Evolutionary conservation across 495 filamentous ascomycete genomes (phyloP).

Genomic region (Lasiosphaeria hispida): DNA sequence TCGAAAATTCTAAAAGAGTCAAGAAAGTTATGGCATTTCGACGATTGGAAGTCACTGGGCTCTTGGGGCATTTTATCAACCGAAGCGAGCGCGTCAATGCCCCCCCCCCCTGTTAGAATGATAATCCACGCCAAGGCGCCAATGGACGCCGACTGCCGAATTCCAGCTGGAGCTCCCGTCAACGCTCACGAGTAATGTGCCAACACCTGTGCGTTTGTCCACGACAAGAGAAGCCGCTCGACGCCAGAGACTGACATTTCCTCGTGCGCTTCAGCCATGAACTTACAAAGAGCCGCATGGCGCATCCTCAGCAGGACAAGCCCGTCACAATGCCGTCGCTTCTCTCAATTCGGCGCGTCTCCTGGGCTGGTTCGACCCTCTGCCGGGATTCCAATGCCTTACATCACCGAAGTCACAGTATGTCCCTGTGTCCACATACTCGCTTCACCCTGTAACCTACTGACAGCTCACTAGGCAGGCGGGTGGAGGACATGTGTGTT

Average conservation of each 20-base stretch:
- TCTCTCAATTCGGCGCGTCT: conserved; percentile 37
- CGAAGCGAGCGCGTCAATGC: neutral
- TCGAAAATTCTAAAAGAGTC: too few species aligned
- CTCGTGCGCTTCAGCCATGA: conserved; percentile 25
- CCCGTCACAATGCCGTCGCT: conserved; percentile 30
- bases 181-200: too few species aligned
- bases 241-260: neutral
- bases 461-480: conserved; percentile 62
- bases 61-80: neutral
- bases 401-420: conserved; percentile 80
- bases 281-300: conserved; percentile 32
- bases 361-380: conserved; percentile 38
- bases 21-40: too few species aligned
- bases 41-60: too few species aligned
- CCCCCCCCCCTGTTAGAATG: neutral
- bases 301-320: conserved; percentile 30
- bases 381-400: conserved; percentile 65
- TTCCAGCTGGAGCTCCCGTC: too few species aligned
- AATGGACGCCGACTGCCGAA: neutral
- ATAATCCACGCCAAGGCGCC: neutral
- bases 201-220: neutral
- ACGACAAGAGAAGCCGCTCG: neutral
- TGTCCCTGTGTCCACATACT: conserved; percentile 30
- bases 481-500: conserved; percentile 86
- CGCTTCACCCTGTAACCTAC: conserved; percentile 21